Evolutionary conservation across 2,329 filamentous ascomycete genomes (phyloP).

Genomic region (Diaporthe sp.): DNA sequence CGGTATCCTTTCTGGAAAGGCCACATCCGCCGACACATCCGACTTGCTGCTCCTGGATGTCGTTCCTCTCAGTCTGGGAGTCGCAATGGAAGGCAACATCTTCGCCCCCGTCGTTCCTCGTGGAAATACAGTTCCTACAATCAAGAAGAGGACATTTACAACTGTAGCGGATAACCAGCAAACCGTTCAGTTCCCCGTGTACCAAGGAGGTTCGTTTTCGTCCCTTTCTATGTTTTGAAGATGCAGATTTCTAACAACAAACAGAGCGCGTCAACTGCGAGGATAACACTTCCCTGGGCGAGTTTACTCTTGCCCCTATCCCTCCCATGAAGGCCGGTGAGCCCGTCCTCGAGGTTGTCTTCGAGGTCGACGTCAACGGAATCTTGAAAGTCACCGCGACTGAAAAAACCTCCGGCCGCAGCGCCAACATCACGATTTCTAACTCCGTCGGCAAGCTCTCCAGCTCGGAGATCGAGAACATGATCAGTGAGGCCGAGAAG

Average conservation of each 20-base stretch:
- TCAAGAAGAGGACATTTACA: background rate
- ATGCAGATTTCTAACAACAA: too few relatives aligned
- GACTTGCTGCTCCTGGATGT: conserved; percentile 98
- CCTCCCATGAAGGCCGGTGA: conserved; percentile 94
- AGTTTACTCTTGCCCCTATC: conserved; percentile 93
- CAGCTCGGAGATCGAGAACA: conserved; percentile 93
- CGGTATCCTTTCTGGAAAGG: conserved; percentile 98
- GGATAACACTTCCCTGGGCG: conserved; percentile 97
- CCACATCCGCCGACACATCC: conserved; percentile 91
- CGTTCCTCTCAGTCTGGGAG: conserved; percentile 95
- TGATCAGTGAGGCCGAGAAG: conserved; percentile 97
- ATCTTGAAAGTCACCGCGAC: conserved; percentile 99
- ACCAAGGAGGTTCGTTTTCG: too few relatives aligned
- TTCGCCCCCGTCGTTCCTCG: background rate
- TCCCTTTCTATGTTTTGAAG: too few relatives aligned
- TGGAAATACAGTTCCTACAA: background rate
- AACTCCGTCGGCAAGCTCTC: conserved; percentile 99
- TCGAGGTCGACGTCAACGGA: conserved; percentile 99
- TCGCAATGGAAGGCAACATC: conserved; percentile 86
- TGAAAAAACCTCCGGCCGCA: conserved; percentile 98
- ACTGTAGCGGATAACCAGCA: too few relatives aligned
- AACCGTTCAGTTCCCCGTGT: too few relatives aligned
- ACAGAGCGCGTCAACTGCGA: too few relatives aligned
- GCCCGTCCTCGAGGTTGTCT: conserved; percentile 96
- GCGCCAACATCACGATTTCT: conserved; percentile 99